Conservation (phyloP, 345 rosid genomes). For the Combretum micranthum region DNA sequence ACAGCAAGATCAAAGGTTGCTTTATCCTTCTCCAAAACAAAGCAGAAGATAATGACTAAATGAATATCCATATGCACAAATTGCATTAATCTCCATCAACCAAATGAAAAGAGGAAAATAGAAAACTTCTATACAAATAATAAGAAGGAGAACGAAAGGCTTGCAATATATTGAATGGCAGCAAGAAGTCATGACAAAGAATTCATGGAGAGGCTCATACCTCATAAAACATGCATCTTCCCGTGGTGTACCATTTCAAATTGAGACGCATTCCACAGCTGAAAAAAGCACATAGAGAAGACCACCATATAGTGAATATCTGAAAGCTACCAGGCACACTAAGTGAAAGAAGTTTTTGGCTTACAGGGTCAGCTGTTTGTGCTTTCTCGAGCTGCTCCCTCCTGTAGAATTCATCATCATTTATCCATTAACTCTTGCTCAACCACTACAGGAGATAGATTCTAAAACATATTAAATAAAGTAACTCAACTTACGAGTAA, state of each 20-base stretch:
- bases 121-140: no score
- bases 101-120: no score
- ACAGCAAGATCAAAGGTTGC: no score
- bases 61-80: no score
- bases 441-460: not conserved
- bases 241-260: slow-evolving; percentile 85
- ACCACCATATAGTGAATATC: not conserved
- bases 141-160: not conserved
- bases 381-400: slow-evolving; percentile 87
- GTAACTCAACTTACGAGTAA: slow-evolving; percentile 48
- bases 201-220: slow-evolving; percentile 28
- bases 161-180: not conserved
- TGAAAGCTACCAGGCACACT: not conserved
- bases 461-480: no score
- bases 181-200: not conserved
- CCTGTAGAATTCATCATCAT: slow-evolving; percentile 28
- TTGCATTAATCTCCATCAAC: no score
- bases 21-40: no score
- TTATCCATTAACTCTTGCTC: no score
- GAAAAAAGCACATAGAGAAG: slow-evolving; percentile 9
- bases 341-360: slow-evolving; percentile 9
- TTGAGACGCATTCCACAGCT: slow-evolving; percentile 97
- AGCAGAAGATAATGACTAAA: no score
- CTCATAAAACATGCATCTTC: slow-evolving; percentile 99
- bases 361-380: slow-evolving; percentile 77